Conservation (phyloP, 768 basidiomycete species). For the Rossbeevera mucosa region DNA sequence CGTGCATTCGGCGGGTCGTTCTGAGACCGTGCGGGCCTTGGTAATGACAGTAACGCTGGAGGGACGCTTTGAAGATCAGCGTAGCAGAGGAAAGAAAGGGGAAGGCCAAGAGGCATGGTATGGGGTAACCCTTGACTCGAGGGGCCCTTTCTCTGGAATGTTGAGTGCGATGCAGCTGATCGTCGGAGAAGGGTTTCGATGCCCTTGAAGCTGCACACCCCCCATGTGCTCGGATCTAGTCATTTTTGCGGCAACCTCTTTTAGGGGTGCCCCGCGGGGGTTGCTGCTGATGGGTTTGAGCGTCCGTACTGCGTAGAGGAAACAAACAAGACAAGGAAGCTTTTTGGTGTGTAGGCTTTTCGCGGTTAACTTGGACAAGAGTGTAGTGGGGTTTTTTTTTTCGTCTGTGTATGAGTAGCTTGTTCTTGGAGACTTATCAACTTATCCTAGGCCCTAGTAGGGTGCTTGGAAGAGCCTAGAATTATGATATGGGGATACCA, state of each 20-base stretch:
- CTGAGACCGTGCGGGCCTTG: neutral
- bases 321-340: neutral
- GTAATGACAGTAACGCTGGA: constrained; percentile 9
- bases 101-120: neutral
- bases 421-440: no score
- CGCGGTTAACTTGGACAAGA: neutral
- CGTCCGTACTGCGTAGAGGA: neutral
- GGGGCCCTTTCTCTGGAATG: neutral
- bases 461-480: no score
- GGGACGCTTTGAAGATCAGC: neutral
- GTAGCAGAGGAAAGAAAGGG: neutral
- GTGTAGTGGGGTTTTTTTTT: neutral
- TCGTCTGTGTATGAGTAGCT: neutral
- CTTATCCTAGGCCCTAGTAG: neutral
- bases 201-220: neutral
- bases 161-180: constrained; percentile 4
- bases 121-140: neutral
- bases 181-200: constrained; percentile 5
- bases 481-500: no score
- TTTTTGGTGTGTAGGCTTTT: neutral
- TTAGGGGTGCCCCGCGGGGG: neutral
- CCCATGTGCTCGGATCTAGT: no score
- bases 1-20: neutral
- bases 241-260: neutral
- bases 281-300: neutral